phyloP scores from a whole-genome alignment of 1,284 basidiomycete species.

The Xerocomus minutiporus region DNA sequence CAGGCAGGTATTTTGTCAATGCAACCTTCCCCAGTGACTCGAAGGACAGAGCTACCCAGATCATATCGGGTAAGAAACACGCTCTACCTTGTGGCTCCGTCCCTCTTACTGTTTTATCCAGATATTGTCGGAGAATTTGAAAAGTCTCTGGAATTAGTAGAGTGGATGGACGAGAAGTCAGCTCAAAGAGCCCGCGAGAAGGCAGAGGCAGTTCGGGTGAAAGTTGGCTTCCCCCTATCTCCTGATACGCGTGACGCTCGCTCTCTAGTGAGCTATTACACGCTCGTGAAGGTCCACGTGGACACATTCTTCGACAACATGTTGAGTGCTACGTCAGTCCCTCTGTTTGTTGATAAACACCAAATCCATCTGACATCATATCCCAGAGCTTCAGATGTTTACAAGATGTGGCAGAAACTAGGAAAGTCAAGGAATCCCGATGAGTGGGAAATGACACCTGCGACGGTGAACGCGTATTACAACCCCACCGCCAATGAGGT shows the following conservation, averaged over 20 bases:
- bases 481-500: constrained; percentile 79
- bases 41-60: constrained; percentile 73
- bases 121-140: constrained; percentile 87
- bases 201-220: constrained; percentile 76
- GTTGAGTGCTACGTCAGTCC: constrained; percentile 56
- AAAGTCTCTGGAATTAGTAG: constrained; percentile 66
- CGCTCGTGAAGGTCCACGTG: constrained; percentile 58
- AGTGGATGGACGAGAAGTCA: constrained; percentile 91
- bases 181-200: constrained; percentile 83
- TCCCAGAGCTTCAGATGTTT: constrained; percentile 50
- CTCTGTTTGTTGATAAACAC: background rate
- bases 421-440: constrained; percentile 71
- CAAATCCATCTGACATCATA: constrained; percentile 4
- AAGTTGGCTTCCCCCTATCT: constrained; percentile 85
- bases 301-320: constrained; percentile 85
- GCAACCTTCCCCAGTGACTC: constrained; percentile 83
- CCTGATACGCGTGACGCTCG: constrained; percentile 76
- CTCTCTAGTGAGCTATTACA: constrained; percentile 76
- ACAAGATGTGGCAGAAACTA: constrained; percentile 71
- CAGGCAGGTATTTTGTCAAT: constrained; percentile 81
- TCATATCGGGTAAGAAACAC: constrained; percentile 67
- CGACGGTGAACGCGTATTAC: constrained; percentile 78
- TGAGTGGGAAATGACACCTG: constrained; percentile 88
- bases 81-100: background rate
- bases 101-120: constrained; percentile 22